Conservation (phyloP, 2,329 filamentous ascomycete species). For the Verticillium albo-atrum region DNA sequence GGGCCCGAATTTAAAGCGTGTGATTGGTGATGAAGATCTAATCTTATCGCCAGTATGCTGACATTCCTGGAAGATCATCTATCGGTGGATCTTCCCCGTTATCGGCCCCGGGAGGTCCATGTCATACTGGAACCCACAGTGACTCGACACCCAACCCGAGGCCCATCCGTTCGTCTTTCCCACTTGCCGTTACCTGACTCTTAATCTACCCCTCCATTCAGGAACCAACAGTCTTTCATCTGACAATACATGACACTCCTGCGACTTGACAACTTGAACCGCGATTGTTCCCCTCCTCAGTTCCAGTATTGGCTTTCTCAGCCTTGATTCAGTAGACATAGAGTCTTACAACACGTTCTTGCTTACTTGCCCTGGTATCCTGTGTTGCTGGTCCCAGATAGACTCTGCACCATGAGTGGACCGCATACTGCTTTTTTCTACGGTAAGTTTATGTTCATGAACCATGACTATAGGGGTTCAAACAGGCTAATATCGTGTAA, state of each 20-base stretch:
- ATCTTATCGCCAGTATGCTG: not conserved
- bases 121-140: not conserved
- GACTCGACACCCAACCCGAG: not conserved
- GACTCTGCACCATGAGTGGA: constrained; percentile 25
- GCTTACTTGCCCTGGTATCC: no score
- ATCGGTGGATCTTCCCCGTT: not conserved
- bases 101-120: not conserved
- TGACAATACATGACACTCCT: no score
- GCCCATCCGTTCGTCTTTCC: not conserved
- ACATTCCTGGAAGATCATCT: not conserved
- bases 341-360: no score
- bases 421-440: constrained; percentile 52
- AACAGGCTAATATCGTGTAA: constrained; percentile 6
- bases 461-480: not conserved
- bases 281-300: no score
- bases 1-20: not conserved
- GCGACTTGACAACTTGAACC: no score
- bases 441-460: no score
- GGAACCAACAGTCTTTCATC: not conserved
- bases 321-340: no score
- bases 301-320: no score
- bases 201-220: not conserved
- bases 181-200: not conserved
- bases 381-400: no score
- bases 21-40: not conserved